Evolutionary conservation across 148 eudicot species (phyloP), one percentile per base, ranked within the genome.

Genomic region (Drosera capensis): DNA sequence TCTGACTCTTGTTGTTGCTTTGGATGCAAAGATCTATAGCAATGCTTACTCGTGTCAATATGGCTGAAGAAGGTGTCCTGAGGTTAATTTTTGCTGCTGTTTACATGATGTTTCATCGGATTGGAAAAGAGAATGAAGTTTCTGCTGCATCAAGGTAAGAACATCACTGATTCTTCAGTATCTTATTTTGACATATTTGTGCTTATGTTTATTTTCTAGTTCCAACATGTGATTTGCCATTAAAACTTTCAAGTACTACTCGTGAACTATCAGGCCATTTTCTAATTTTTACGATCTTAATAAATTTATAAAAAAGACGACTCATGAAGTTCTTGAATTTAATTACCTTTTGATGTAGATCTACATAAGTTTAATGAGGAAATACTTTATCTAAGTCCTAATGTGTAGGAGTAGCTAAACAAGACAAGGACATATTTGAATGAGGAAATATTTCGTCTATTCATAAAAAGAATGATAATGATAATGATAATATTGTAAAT

Each of bases 41-140:
- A 62, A 72, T 54, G 92, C 97, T 88, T 60, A 80, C 58, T 31
- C 67, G 58, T 56, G 70, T 83, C 58, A 54, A 73, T 63, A 54
- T 83, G 56, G 97, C 92, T 37, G 86, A 83, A 74, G 97, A 88
- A 73, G 97, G 92, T 47, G 70, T 88, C 42, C 59, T 73, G 71
- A 75, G 78, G 66, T 53, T 88, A 68, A 64, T 80, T 42, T 69
- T 83, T 67, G 87, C 81, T 55, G 87, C 77, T 52, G 73, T 70
- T 57, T 73, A 77, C 61, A 54, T 81, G 67, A 78, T 80, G 65
- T 65, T 71, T 47, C 48, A 51, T 49, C 77, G 54, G 62, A 59
- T 55, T 72, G 72, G 77, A 45, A 80, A 56, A 55, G 97, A 83
- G 63, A 73, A 52, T 14, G 92, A 77, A 48, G 65, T 80, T 37